These are phyloP conservation scores for Capsicum baccatum DNA, from an alignment of 257 asterid genomes.

Conservation along the genomic window DNA sequence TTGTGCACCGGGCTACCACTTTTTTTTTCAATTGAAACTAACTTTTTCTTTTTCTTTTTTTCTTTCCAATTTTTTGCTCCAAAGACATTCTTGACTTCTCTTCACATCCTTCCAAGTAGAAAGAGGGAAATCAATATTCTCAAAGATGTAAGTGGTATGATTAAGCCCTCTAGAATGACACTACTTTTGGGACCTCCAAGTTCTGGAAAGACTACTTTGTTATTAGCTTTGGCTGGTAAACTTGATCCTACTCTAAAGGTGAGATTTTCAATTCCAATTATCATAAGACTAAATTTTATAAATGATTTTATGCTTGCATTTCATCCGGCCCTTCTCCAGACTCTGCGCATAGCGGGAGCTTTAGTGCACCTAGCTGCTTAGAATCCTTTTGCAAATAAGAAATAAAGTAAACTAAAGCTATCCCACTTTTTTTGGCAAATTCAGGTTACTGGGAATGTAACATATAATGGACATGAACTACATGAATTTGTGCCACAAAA, in stretches of 20 bases:
- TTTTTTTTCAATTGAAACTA: background rate
- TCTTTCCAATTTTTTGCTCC: background rate
- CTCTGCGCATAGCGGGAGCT: no score
- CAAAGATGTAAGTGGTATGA: conserved; percentile 64
- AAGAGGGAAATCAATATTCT: conserved; percentile 62
- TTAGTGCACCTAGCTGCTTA: no score
- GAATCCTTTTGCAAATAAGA: background rate
- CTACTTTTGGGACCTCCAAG: conserved; percentile 30
- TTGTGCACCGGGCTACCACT: background rate
- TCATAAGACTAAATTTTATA: background rate
- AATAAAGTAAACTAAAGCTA: background rate
- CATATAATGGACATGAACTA: conserved; percentile 64
- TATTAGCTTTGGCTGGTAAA: conserved; percentile 74
- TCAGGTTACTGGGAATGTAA: conserved; percentile 37
- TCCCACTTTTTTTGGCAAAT: background rate
- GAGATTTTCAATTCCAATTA: background rate
- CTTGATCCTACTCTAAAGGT: conserved; percentile 62
- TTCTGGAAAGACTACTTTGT: conserved; percentile 37
- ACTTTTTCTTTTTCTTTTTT: background rate
- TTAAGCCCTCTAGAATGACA: conserved; percentile 58
- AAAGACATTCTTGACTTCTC: conserved; percentile 34
- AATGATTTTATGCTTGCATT: background rate
- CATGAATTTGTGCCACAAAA: conserved; percentile 66
- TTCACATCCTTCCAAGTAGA: conserved; percentile 51
- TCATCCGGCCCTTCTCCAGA: background rate